Percentiles rank a stretch among this genome's conserved stretches.
phyloP scores from a whole-genome alignment of 2,329 filamentous ascomycete species.

The Colletotrichum caudatum region DNA sequence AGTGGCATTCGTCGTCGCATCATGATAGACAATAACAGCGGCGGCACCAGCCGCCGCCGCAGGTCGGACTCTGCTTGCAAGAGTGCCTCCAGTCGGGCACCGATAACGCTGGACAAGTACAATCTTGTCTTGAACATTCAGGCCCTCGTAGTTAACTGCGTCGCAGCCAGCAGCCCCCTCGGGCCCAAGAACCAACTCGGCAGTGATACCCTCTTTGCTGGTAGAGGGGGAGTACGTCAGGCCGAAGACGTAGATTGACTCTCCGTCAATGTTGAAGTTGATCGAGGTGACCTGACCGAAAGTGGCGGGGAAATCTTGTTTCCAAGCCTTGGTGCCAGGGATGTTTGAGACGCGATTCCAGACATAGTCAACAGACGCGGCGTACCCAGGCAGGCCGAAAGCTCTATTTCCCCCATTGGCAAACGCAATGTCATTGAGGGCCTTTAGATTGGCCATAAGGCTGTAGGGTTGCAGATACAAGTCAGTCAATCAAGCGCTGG shows the following conservation, averaged over 20 bases:
- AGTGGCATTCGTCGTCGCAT: slow-evolving; percentile 48
- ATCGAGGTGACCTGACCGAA: slow-evolving; percentile 41
- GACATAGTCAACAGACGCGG: slow-evolving; percentile 63
- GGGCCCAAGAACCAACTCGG: slow-evolving; percentile 47
- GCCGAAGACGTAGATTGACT: slow-evolving; percentile 48
- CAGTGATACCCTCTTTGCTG: slow-evolving; percentile 55
- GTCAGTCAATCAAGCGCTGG: slow-evolving; percentile 10
- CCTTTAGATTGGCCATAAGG: slow-evolving; percentile 59
- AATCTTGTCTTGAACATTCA: slow-evolving; percentile 49
- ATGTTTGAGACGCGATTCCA: slow-evolving; percentile 58
- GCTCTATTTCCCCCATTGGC: slow-evolving; percentile 65
- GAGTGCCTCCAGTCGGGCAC: slow-evolving; percentile 49
- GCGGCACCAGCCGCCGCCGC: slow-evolving; percentile 48
- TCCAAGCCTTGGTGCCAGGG: slow-evolving; percentile 54
- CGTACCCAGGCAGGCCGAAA: slow-evolving; percentile 64
- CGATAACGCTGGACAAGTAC: slow-evolving; percentile 50
- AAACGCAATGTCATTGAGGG: slow-evolving; percentile 60
- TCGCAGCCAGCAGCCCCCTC: slow-evolving; percentile 47
- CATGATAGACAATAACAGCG: slow-evolving; percentile 51
- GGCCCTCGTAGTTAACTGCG: slow-evolving; percentile 45
- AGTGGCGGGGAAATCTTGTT: slow-evolving; percentile 60
- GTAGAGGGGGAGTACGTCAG: slow-evolving; percentile 63
- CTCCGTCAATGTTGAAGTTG: slow-evolving; percentile 43
- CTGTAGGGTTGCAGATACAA: slow-evolving; percentile 45
- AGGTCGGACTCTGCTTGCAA: slow-evolving; percentile 49